Conservation (phyloP, 2,329 filamentous ascomycete species). For the Fusarium subglutinans region DNA sequence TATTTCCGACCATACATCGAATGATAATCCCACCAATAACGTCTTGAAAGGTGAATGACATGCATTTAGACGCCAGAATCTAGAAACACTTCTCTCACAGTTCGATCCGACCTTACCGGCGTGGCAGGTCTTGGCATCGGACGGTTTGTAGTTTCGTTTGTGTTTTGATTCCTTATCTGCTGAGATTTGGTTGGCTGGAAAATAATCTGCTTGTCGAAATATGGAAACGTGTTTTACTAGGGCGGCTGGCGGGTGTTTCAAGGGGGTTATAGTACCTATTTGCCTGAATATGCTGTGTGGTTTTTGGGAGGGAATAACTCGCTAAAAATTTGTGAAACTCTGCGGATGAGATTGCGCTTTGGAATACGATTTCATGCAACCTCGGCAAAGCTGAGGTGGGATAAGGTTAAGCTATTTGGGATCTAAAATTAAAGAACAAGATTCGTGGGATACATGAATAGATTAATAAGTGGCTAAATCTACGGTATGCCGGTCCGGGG, state of each 20-base stretch:
- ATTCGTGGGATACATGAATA: background rate
- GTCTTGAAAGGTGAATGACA: background rate
- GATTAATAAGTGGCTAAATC: background rate
- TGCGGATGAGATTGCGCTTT: background rate
- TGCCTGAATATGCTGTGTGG: background rate
- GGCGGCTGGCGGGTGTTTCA: background rate
- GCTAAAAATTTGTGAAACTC: background rate
- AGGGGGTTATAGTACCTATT: background rate
- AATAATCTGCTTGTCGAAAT: background rate
- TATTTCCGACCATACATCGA: conserved; percentile 7
- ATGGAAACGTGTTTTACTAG: conserved; percentile 6
- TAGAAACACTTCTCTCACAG: conserved; percentile 7
- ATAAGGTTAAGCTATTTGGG: background rate
- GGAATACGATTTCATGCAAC: background rate
- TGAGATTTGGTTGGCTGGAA: background rate
- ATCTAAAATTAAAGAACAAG: background rate
- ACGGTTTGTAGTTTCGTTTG: background rate
- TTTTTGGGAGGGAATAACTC: background rate
- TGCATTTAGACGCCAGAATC: background rate
- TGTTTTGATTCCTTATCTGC: background rate
- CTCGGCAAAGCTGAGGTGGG: background rate
- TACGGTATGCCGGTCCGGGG: accelerated
- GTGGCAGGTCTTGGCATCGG: background rate
- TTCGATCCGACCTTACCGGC: background rate
- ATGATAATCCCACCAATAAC: background rate